phyloP scores from a whole-genome alignment of 805 yeast species.

The Wickerhamomyces hampshirensis region DNA sequence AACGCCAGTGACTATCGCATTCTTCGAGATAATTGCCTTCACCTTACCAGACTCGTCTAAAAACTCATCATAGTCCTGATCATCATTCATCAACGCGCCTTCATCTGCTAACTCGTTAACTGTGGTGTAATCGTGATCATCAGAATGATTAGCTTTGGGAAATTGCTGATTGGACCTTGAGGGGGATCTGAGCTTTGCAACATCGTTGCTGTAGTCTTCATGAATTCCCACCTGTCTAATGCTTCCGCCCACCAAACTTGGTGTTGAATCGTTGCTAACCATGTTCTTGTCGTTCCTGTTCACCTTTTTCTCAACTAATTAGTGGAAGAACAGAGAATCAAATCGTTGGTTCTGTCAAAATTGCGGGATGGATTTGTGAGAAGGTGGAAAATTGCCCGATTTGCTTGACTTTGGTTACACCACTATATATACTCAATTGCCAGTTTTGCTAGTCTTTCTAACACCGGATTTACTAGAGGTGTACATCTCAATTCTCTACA shows the following conservation, averaged over 20 bases:
- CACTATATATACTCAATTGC: too few relatives aligned
- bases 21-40: constrained; percentile 24
- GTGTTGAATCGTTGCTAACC: constrained; percentile 12
- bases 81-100: constrained; percentile 52
- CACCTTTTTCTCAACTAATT: too few relatives aligned
- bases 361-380: too few relatives aligned
- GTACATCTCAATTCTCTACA: too few relatives aligned
- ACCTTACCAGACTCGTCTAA: constrained; percentile 51
- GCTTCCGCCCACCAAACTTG: constrained; percentile 22
- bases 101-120: constrained; percentile 35
- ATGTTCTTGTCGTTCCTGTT: too few relatives aligned
- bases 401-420: too few relatives aligned
- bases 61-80: constrained; percentile 47
- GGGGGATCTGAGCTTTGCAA: constrained; percentile 11
- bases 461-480: too few relatives aligned
- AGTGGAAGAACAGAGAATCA: too few relatives aligned
- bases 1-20: constrained; percentile 12
- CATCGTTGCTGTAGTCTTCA: constrained; percentile 10
- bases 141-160: constrained; percentile 2
- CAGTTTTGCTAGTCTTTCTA: too few relatives aligned
- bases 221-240: constrained; percentile 18
- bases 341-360: too few relatives aligned
- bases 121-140: constrained; percentile 20
- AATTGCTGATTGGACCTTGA: constrained; percentile 8
- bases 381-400: too few relatives aligned